Base-by-base conservation (phyloP, 164 flowering plant species). In the Annona cherimola region DNA sequence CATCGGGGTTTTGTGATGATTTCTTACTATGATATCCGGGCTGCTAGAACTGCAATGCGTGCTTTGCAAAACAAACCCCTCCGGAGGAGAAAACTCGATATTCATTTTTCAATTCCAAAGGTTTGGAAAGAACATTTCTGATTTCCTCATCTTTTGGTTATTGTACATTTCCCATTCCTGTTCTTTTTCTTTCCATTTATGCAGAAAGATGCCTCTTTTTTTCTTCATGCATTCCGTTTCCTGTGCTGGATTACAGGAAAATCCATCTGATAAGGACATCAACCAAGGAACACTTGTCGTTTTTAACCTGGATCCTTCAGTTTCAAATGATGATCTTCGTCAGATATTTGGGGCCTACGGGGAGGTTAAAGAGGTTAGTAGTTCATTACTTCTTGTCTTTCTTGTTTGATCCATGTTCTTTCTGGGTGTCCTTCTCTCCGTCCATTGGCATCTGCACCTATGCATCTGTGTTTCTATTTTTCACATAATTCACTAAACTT, bases 1-100 rank as follows among this genome's bases (percentile, higher is more conserved):
- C 98, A 93, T 76, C 84, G 99, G 81, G 99, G 99, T 65, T 96
- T 96, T 82, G 99, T 96, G 81, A 96, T 96, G 97, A 96, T 96
- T 74, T 89, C 97, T 63, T 96, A 96, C 79, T 96, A 96, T 84
- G 99, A 96, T 76, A 96, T 96, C 59, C 88, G 98, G 69, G 87
- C 90, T 79, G 98, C 99, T 74, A 86, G 99, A 78, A 87, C 91
- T 71, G 99, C 99, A 39, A 96, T 96, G 99, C 95, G 98, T 61
- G 85, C 88, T 39, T 78, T 96, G 43, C 99, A 96, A 71, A 92
- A 93, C 76, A 96, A 92, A 83, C 98, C 99, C 9, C 68, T 96
- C 63, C 78, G 98, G 4, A 81, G 98, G 76, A 93, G 99, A 79
- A 96, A 93, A 77, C 94, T 96, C 69, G 99, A 96, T 76, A 96